Conservation (phyloP, 495 filamentous ascomycete genomes). For the Achaetomiella virescens region DNA sequence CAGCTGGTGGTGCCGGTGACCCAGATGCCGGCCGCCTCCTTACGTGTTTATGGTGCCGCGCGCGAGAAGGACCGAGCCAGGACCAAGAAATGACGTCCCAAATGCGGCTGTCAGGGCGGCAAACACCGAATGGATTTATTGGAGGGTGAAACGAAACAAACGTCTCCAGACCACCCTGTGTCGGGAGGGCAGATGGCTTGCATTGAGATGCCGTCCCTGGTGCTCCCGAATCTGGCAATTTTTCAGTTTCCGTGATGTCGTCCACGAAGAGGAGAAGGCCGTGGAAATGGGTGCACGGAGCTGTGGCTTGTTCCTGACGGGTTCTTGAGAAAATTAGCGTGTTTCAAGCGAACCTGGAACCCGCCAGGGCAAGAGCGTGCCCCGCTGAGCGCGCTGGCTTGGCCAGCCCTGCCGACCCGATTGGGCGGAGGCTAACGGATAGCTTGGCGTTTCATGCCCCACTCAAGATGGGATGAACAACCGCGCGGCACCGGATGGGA, state of each 20-base stretch:
- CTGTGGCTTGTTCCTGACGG: slow-evolving; percentile 6
- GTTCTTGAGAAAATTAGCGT: neutral
- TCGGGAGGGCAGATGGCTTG: slow-evolving; percentile 5
- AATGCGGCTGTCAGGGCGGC: neutral
- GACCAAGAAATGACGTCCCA: no score
- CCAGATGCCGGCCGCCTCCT: no score
- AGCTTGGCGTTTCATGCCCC: neutral
- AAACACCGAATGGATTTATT: slow-evolving; percentile 1
- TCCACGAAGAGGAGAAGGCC: neutral
- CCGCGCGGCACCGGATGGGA: slow-evolving; percentile 2
- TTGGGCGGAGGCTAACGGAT: neutral
- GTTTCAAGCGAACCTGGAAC: slow-evolving; percentile 6
- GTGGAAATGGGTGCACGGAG: neutral
- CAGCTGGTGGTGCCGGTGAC: no score
- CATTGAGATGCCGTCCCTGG: neutral
- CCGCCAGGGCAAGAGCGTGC: neutral
- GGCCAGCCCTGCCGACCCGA: neutral
- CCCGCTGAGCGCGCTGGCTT: neutral
- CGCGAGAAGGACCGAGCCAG: no score
- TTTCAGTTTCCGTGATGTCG: neutral
- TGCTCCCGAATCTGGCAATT: neutral
- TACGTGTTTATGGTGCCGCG: no score
- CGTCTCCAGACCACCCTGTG: neutral
- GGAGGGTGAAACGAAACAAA: slow-evolving; percentile 8
- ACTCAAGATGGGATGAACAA: slow-evolving; percentile 4